Conservation (phyloP, 2,329 filamentous ascomycete species). For the Fusarium xylarioides region DNA sequence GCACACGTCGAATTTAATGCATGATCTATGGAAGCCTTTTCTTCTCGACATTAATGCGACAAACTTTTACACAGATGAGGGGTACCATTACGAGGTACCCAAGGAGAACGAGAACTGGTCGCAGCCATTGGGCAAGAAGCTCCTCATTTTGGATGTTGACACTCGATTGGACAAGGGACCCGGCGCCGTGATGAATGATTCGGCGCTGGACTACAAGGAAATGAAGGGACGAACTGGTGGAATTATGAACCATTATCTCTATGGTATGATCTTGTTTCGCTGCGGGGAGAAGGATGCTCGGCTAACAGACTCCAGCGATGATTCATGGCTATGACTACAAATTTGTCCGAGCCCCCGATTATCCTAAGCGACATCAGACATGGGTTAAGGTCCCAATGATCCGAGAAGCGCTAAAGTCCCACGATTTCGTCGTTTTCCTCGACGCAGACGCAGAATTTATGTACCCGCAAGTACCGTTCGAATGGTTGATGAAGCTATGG, state of each 20-base stretch:
- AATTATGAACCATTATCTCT: slow-evolving; percentile 36
- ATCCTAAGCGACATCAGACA: slow-evolving; percentile 53
- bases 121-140: slow-evolving; percentile 27
- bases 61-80: slow-evolving; percentile 10
- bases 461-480: slow-evolving; percentile 54
- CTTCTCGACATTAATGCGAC: slow-evolving; percentile 22
- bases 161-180: slow-evolving; percentile 18
- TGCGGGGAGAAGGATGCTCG: not conserved
- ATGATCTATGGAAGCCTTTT: slow-evolving; percentile 27
- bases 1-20: slow-evolving; percentile 16
- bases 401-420: slow-evolving; percentile 48
- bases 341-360: slow-evolving; percentile 53
- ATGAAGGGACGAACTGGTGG: slow-evolving; percentile 34
- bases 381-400: slow-evolving; percentile 57
- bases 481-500: slow-evolving; percentile 60
- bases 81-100: slow-evolving; percentile 24
- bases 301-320: slow-evolving; percentile 28
- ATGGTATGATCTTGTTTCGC: slow-evolving; percentile 5
- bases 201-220: slow-evolving; percentile 8
- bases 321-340: slow-evolving; percentile 62
- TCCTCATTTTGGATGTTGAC: slow-evolving; percentile 36
- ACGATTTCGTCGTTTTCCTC: slow-evolving; percentile 55
- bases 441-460: slow-evolving; percentile 56
- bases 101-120: slow-evolving; percentile 10
- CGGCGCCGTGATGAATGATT: slow-evolving; percentile 28